These are phyloP conservation scores for Eucommia ulmoides DNA, from an alignment of 257 asterid genomes.

Conservation along the genomic window DNA sequence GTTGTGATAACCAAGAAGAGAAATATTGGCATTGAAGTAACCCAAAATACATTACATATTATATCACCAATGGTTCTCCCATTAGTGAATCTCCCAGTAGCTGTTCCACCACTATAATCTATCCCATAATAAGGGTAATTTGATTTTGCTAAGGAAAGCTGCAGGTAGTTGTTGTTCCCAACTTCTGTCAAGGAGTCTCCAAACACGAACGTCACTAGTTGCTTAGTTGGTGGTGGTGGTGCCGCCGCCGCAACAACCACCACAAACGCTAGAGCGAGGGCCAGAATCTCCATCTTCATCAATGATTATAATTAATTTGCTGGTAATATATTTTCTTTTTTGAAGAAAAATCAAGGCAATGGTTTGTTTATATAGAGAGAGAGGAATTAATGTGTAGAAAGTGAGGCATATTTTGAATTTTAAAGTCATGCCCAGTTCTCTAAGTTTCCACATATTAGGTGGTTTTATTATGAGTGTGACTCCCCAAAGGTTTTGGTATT, in stretches of 20 bases:
- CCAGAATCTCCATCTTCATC: slow-evolving; percentile 13
- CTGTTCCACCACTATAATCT: slow-evolving; percentile 43
- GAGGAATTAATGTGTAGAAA: slow-evolving; percentile 19
- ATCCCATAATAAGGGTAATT: slow-evolving; percentile 60
- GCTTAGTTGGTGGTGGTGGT: slow-evolving; percentile 18
- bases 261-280: slow-evolving; percentile 3
- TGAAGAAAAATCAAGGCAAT: no score
- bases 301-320: no score
- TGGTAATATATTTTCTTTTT: neutral
- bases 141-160: slow-evolving; percentile 55
- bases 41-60: slow-evolving; percentile 27
- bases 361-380: neutral
- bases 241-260: slow-evolving; percentile 5
- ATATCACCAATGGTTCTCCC: slow-evolving; percentile 82
- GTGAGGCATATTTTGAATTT: slow-evolving; percentile 6
- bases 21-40: neutral
- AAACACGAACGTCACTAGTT: slow-evolving; percentile 54
- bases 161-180: slow-evolving; percentile 68
- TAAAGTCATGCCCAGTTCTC: slow-evolving; percentile 39
- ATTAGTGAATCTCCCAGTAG: slow-evolving; percentile 80
- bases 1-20: neutral
- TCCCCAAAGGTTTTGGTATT: neutral
- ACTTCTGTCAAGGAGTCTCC: slow-evolving; percentile 91
- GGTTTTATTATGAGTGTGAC: slow-evolving; percentile 1
- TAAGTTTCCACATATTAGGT: slow-evolving; percentile 37